These are phyloP conservation scores for Boletus pseudo-olivaceus DNA, from an alignment of 768 basidiomycete species.

Conservation along the genomic window DNA sequence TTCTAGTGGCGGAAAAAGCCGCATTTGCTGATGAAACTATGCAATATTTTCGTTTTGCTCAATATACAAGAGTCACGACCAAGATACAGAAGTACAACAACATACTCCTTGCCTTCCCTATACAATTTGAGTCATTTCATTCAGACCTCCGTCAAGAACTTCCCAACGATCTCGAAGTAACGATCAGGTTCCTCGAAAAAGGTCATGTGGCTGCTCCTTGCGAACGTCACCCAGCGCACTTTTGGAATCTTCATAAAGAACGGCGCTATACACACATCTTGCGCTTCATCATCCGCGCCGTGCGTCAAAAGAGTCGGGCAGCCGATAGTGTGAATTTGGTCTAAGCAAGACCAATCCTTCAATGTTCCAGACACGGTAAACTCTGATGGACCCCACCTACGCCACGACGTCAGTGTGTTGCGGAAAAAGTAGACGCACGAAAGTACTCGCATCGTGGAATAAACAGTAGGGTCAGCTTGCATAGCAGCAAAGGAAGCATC, in stretches of 20 bases:
- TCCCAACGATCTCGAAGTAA: constrained; percentile 19
- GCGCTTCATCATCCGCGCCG: constrained; percentile 37
- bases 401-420: background rate
- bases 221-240: constrained; percentile 35
- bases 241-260: constrained; percentile 34
- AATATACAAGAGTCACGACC: background rate
- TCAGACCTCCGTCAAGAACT: constrained; percentile 11
- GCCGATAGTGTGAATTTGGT: constrained; percentile 38
- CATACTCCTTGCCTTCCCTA: background rate
- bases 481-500: constrained; percentile 23
- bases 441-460: constrained; percentile 12
- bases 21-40: too few species aligned
- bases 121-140: background rate
- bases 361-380: constrained; percentile 41
- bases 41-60: background rate
- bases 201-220: constrained; percentile 18
- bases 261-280: constrained; percentile 33
- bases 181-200: constrained; percentile 16
- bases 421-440: background rate
- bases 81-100: background rate
- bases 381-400: constrained; percentile 28
- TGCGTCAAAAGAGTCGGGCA: constrained; percentile 40
- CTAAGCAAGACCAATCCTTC: constrained; percentile 45
- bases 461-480: constrained; percentile 33
- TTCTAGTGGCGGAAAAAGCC: too few species aligned